Evolutionary conservation across 2,329 filamentous ascomycete species (phyloP).

Genomic region (Xylaria sp.): DNA sequence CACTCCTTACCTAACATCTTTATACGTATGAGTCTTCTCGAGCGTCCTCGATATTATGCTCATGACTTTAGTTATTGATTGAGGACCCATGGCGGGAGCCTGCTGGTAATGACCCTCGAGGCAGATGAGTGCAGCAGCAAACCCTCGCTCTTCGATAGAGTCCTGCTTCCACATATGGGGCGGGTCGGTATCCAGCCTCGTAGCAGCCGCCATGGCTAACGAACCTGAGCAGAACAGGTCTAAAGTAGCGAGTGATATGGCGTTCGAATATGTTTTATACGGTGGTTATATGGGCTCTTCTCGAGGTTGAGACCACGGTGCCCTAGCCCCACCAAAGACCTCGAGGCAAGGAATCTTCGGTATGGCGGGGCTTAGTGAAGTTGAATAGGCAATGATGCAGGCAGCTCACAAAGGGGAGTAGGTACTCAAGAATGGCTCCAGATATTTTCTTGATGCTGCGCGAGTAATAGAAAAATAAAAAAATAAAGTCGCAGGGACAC

Average conservation of each 20-base stretch:
- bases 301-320: not conserved
- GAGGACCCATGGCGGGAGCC: constrained; percentile 61
- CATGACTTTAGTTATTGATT: constrained; percentile 59
- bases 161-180: constrained; percentile 45
- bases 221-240: not conserved
- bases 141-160: constrained; percentile 68
- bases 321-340: constrained; percentile 22
- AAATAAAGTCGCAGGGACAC: not conserved
- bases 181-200: constrained; percentile 34
- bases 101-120: constrained; percentile 67
- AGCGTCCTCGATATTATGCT: constrained; percentile 65
- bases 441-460: too few species aligned
- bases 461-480: not conserved
- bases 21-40: constrained; percentile 67
- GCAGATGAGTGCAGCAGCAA: constrained; percentile 64
- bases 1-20: constrained; percentile 60
- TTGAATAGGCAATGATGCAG: not conserved
- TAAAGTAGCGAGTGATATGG: not conserved
- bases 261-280: not conserved
- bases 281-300: not conserved
- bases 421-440: not conserved
- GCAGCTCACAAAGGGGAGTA: not conserved
- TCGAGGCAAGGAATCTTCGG: constrained; percentile 13
- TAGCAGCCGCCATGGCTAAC: constrained; percentile 35
- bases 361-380: constrained; percentile 21